Evolutionary conservation across 495 filamentous ascomycete species (phyloP), one percentile per base, ranked within the genome.

Genomic region (Tuber brumale): DNA sequence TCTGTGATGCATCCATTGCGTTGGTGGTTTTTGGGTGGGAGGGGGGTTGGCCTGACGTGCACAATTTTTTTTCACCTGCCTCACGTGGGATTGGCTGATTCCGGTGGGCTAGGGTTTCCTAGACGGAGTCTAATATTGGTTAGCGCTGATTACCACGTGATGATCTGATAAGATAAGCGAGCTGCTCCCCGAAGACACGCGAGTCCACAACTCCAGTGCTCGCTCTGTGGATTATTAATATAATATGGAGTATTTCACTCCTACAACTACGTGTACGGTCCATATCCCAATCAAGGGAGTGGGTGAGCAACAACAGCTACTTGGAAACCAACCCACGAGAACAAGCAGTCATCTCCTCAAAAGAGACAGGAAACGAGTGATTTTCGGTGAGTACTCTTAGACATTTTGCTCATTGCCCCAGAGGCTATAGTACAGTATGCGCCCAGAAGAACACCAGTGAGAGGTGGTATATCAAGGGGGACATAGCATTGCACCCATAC

Each of bases 21-120:
- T n/a, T 45, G 35, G 23, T 18, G 18, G 37, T n/a, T 5, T n/a
- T 12, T 16, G 70, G 35, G 35, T 42, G 35, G 35, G 35, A 42
- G 35, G 70, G 27, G 42, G 70, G 70, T n/a, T 42, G 70, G 70
- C 35, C 14, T n/a, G 70, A 71, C 18, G 70, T 71, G 37, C 23
- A 8, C 27, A 35, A 66, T 35, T 66, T 66, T 66, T 16, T 66
- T 61, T 19, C 16, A 4, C 16, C 51, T 16, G 18, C 27, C 57
- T 35, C 57, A 6, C n/a, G 57, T 66, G 57, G 57, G 57, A 66
- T 35, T 66, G 3, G 57, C 27, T 66, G 4, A 66, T 66, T 14
- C 57, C 18, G 14, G 27, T 66, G 57, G 27, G 27, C 1, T 66
- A 66, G 57, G 57, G 57, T 35, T 66, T 18, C 16, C 57, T 66